Evolutionary conservation across 2,329 filamentous ascomycete genomes (phyloP).

Genomic region (Phialophora chinensis): DNA sequence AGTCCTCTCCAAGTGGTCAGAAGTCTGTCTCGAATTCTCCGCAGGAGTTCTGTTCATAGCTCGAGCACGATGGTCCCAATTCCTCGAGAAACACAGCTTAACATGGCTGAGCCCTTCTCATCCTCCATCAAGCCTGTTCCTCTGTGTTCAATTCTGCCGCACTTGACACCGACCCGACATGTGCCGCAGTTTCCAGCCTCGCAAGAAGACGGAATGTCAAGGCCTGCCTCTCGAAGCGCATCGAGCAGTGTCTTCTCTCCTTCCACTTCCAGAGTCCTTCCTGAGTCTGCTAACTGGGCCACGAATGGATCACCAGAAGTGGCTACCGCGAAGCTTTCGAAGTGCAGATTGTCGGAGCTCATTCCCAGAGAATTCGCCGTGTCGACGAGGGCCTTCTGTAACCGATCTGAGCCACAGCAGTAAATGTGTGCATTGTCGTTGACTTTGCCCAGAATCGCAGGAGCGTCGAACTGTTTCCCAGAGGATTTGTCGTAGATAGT

Average conservation of each 20-base stretch:
- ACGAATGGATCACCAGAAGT: constrained; percentile 26
- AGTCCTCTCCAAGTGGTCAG: neutral
- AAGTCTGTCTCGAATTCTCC: neutral
- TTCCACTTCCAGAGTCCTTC: constrained; percentile 13
- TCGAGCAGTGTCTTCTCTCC: constrained; percentile 26
- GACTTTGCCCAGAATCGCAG: constrained; percentile 10
- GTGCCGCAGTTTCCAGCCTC: constrained; percentile 30
- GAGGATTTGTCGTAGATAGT: constrained; percentile 28
- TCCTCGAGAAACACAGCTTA: constrained; percentile 31
- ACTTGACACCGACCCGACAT: constrained; percentile 25
- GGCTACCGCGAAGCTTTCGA: constrained; percentile 26
- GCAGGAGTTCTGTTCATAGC: constrained; percentile 1
- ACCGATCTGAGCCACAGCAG: constrained; percentile 22
- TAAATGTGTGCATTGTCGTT: constrained; percentile 20
- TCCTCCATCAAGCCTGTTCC: constrained; percentile 25
- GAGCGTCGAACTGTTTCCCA: constrained; percentile 15
- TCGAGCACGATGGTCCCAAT: constrained; percentile 26
- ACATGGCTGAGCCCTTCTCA: constrained; percentile 24
- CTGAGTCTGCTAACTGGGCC: constrained; percentile 17
- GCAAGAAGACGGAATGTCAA: constrained; percentile 27
- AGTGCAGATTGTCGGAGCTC: constrained; percentile 19
- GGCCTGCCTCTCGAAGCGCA: constrained; percentile 23
- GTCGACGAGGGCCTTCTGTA: constrained; percentile 16
- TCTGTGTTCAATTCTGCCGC: constrained; percentile 24
- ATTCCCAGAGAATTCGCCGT: constrained; percentile 14